Conservation (phyloP, 371 early-diverging fungal genomes). For the Funneliformis caledonium region DNA sequence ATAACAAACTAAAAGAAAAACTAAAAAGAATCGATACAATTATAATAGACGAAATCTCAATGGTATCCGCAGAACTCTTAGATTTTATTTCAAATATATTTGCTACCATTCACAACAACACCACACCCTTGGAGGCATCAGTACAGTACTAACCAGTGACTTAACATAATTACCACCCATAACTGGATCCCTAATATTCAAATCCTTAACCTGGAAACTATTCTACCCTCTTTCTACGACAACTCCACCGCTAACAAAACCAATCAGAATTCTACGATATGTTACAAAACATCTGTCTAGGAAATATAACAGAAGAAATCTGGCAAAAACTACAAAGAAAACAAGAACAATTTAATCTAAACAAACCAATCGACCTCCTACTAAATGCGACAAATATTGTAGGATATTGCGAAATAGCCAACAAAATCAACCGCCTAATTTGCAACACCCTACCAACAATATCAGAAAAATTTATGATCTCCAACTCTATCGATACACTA, state of each 20-base stretch:
- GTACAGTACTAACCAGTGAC: background rate
- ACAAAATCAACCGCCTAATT: background rate
- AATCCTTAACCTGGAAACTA: no score
- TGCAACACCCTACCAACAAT: background rate
- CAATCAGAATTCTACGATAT: no score
- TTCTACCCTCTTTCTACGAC: no score
- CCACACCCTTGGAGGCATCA: background rate
- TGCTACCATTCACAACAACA: background rate
- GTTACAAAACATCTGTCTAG: no score
- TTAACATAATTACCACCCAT: background rate
- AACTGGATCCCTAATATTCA: no score
- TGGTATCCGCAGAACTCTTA: background rate
- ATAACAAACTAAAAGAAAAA: background rate
- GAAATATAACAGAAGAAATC: no score
- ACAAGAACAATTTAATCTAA: background rate
- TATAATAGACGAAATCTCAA: constrained; percentile 5
- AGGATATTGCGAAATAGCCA: background rate
- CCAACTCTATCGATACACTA: no score
- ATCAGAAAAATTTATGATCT: no score
- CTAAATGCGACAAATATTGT: background rate
- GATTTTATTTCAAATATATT: background rate
- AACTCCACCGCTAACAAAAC: no score
- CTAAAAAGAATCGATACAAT: background rate
- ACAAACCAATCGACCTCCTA: background rate
- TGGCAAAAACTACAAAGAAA: background rate